phyloP scores from a whole-genome alignment of 2,329 filamentous ascomycete genomes.

The Penicillium occitanis region DNA sequence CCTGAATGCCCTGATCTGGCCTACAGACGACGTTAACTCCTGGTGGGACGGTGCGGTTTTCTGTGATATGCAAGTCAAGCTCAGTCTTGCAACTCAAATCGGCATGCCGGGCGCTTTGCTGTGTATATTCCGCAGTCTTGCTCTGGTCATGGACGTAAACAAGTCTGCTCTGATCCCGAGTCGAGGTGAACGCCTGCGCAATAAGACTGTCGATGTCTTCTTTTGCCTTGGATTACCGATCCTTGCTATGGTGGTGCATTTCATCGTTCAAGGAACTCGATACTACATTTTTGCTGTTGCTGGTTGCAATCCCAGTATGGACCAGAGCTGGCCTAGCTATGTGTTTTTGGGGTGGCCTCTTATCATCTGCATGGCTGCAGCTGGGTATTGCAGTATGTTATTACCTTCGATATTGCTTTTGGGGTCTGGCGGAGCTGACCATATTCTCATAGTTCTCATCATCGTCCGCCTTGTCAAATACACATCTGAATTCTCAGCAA shows the following conservation, averaged over 20 bases:
- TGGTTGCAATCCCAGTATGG: slow-evolving; percentile 58
- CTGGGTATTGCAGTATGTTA: slow-evolving; percentile 58
- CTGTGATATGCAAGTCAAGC: slow-evolving; percentile 64
- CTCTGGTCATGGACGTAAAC: slow-evolving; percentile 60
- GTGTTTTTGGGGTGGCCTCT: slow-evolving; percentile 58
- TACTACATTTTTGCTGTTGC: slow-evolving; percentile 60
- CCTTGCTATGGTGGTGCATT: slow-evolving; percentile 57
- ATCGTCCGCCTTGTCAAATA: slow-evolving; percentile 62
- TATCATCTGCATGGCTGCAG: slow-evolving; percentile 54
- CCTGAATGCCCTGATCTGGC: slow-evolving; percentile 66
- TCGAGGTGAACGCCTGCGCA: slow-evolving; percentile 48
- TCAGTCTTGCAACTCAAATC: slow-evolving; percentile 55
- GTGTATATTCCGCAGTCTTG: slow-evolving; percentile 62
- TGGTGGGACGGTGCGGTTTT: slow-evolving; percentile 62
- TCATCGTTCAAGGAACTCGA: slow-evolving; percentile 59
- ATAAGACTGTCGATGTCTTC: slow-evolving; percentile 52
- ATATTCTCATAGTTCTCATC: slow-evolving; percentile 52
- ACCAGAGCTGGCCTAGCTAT: slow-evolving; percentile 59
- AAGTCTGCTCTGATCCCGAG: slow-evolving; percentile 54
- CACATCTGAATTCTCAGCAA: slow-evolving; percentile 56
- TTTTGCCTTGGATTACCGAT: slow-evolving; percentile 59
- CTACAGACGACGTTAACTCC: slow-evolving; percentile 52
- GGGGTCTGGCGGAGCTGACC: background rate
- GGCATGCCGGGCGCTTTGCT: slow-evolving; percentile 54
- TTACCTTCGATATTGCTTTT: background rate